A percentile compares a stretch with the other conserved stretches of the same genome.
Conservation (phyloP, 1,284 basidiomycete species). For the Ganoderma boninense region DNA sequence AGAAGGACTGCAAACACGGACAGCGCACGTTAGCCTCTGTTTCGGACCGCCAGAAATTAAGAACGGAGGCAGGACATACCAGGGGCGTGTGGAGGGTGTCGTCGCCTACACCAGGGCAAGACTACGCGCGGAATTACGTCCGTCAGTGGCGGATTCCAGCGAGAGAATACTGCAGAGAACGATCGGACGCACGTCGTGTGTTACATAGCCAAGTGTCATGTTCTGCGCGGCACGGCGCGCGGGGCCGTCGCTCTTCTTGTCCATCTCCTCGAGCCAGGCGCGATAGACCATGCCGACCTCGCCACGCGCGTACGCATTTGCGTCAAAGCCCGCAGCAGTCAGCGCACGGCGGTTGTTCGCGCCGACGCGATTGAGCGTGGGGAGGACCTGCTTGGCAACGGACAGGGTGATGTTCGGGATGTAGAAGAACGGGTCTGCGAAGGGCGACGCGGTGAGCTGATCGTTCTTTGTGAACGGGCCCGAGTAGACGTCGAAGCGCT, state of each 20-base stretch:
- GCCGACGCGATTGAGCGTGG: slow-evolving; percentile 54
- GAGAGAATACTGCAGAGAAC: background rate
- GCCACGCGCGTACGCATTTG: slow-evolving; percentile 56
- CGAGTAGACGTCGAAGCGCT: slow-evolving; percentile 76
- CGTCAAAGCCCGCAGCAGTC: slow-evolving; percentile 21
- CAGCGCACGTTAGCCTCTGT: background rate
- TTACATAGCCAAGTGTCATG: slow-evolving; percentile 78
- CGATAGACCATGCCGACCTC: slow-evolving; percentile 60
- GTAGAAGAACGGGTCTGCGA: slow-evolving; percentile 65
- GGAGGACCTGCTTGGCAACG: slow-evolving; percentile 61
- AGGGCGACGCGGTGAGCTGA: slow-evolving; percentile 77
- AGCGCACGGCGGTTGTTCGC: slow-evolving; percentile 25
- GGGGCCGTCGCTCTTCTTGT: slow-evolving; percentile 41
- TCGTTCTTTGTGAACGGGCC: slow-evolving; percentile 84
- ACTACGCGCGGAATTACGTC: slow-evolving; percentile 42
- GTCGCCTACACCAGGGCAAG: slow-evolving; percentile 77
- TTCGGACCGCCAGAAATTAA: background rate
- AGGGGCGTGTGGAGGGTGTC: slow-evolving; percentile 68
- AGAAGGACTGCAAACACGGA: slow-evolving; percentile 49
- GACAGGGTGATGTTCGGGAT: slow-evolving; percentile 59
- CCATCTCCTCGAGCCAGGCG: slow-evolving; percentile 66
- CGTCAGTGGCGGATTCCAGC: background rate
- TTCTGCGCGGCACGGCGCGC: slow-evolving; percentile 51
- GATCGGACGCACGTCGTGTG: slow-evolving; percentile 61
- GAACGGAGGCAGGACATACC: slow-evolving; percentile 21